Evolutionary conservation across 2,329 filamentous ascomycete genomes (phyloP), one percentile per base, ranked within the genome.

Genomic region (Aspergillus sp.): DNA sequence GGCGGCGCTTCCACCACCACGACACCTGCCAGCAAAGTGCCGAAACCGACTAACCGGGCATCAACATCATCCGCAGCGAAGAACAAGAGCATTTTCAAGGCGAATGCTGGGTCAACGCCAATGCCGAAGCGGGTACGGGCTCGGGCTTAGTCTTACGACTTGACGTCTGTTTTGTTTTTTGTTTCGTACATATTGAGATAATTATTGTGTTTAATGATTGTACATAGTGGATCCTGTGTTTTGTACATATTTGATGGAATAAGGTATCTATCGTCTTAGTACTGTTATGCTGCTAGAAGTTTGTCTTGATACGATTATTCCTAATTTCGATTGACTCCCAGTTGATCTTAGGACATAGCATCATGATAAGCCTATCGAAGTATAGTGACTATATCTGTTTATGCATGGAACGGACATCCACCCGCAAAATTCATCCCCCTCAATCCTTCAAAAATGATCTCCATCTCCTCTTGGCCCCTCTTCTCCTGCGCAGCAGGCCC

Each of bases 91-190:
- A 51, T 62, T 32, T 49, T 64, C 42, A 60, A 64, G 51, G 53
- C 62, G 19, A 62, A 58, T 45, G 64, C 66, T n/a, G 66, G 64
- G 37, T 66, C 63, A 44, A 68, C 65, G 1, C 66, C 65, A 30
- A 62, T 63, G 50, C 62, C 64, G 47, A 60, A 60, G 39, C 60
- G 64, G 35, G 56, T 68, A 41, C 64, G 65, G 32, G 54, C 59
- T 30, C 54, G 62, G 44, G 45, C 54, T 45, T 65, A 49, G 61
- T 10, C 48, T 17, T 3, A 17, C 19, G 23, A n/a, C n/a, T 7
- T 37, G 4, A 12, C 9, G 12, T 39, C 17, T 35, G 6, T 35
- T 19, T 39, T 19, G 37, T 39, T 39, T 17, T 10, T 39, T 22
- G 43, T 7, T 7, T 12, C 39, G 43, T 25, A 38, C 30, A 35